Evolutionary conservation across 768 basidiomycete species (phyloP).

Genomic region (Cyathus striatus): DNA sequence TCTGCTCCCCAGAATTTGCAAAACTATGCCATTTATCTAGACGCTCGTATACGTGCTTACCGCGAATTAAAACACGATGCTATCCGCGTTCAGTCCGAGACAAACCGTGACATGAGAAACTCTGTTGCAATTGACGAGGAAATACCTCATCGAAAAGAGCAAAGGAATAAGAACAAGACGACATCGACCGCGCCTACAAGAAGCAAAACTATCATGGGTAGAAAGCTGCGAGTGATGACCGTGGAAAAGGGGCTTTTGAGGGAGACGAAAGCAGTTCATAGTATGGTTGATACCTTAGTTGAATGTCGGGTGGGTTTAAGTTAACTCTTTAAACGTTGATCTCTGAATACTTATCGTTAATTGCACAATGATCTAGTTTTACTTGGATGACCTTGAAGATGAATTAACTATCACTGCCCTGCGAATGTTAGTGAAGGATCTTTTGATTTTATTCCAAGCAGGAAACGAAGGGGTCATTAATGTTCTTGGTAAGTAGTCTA

Average conservation of each 20-base stretch:
- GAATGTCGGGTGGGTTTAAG: conserved; percentile 74
- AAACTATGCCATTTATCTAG: conserved; percentile 84
- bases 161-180: conserved; percentile 19
- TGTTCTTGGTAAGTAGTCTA: conserved; percentile 50
- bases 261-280: conserved; percentile 89
- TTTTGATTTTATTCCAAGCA: conserved; percentile 92
- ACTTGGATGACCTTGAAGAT: conserved; percentile 89
- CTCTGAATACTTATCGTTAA: conserved; percentile 2
- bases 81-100: conserved; percentile 88
- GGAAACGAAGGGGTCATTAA: conserved; percentile 93
- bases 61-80: conserved; percentile 92
- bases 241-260: conserved; percentile 94
- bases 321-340: conserved; percentile 2
- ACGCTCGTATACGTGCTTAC: conserved; percentile 83
- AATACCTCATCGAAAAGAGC: conserved; percentile 24
- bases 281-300: conserved; percentile 81
- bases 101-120: conserved; percentile 79
- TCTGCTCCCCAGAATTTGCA: conserved; percentile 80
- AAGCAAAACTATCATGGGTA: conserved; percentile 75
- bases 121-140: conserved; percentile 62
- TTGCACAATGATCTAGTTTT: conserved; percentile 70
- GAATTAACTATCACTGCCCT: conserved; percentile 85
- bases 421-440: conserved; percentile 92
- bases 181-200: conserved; percentile 42
- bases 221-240: conserved; percentile 85